A percentile compares a stretch with the other conserved stretches of the same genome.
Conservation (phyloP, 1,139 yeast species). For the Yamadazyma jaroonii region DNA sequence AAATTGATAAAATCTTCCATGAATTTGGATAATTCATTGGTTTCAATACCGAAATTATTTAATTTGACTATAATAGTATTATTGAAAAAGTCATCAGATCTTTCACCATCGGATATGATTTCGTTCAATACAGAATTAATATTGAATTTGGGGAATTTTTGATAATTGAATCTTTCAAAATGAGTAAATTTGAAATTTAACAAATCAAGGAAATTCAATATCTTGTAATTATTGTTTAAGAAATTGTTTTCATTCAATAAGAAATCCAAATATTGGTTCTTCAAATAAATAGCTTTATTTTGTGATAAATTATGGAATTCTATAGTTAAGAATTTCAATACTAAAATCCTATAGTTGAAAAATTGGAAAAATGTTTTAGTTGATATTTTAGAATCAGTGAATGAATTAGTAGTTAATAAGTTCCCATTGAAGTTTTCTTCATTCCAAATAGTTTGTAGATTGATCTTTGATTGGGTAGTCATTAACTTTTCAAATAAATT, state of each 20-base stretch:
- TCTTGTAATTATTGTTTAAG: constrained; percentile 55
- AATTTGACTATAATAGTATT: constrained; percentile 8
- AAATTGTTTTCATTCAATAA: constrained; percentile 50
- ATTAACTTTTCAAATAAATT: constrained; percentile 55
- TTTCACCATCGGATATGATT: constrained; percentile 17
- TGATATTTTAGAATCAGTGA: constrained; percentile 32
- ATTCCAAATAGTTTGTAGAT: constrained; percentile 49
- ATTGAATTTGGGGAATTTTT: constrained; percentile 34
- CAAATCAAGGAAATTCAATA: constrained; percentile 67
- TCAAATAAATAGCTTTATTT: constrained; percentile 52
- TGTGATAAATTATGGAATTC: constrained; percentile 64
- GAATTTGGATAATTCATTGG: constrained; percentile 22
- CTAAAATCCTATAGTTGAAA: constrained; percentile 56
- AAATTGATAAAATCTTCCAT: constrained; percentile 43
- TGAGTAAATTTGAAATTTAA: constrained; percentile 52
- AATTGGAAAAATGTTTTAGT: constrained; percentile 60
- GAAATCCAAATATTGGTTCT: constrained; percentile 50
- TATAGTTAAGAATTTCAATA: constrained; percentile 66
- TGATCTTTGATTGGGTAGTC: constrained; percentile 54
- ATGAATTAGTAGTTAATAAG: constrained; percentile 28
- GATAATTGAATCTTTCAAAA: constrained; percentile 37
- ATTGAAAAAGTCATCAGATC: constrained; percentile 9
- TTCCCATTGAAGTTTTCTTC: constrained; percentile 43
- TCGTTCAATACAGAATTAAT: constrained; percentile 26
- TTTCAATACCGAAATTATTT: constrained; percentile 2